Base-by-base conservation (phyloP, 176 grass and related monocot genomes). In the Rhynchospora breviuscula region DNA sequence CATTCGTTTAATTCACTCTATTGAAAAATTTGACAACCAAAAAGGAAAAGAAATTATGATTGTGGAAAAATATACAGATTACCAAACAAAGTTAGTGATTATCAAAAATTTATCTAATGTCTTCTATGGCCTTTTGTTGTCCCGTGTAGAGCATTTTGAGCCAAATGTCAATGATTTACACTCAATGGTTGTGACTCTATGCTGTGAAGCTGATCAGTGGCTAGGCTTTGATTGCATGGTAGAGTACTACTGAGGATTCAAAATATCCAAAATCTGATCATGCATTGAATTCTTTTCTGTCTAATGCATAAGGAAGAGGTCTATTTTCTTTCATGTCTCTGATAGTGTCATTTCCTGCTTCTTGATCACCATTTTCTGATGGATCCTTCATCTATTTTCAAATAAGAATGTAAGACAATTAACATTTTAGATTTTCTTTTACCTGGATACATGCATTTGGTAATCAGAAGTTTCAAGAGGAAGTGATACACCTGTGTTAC, bases 341-440 rank as follows among this genome's bases (percentile, higher is more conserved):
- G 56, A 54, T 40, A 18, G 12, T 77, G 2, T 59, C 66, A 75
- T 76, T 46, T 4, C 13, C 19, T 48, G 14, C 74, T 82, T 83
- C 79, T 87, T 66, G 66, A 40, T 67, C 44, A 18, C 80, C 63
- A 82, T 63, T 69, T 75, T 87, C 56, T 66, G 85, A 63, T 82
- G 64, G 79, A 87, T 65, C 56, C 11, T 75, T 74, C 18, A 83
- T 87, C 85, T 87, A 58, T 63, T 46, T 33, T 63, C 80, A 45
- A 81, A 64, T 63, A 49, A 33, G 52, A 25, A 71, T 33, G 9
- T 22, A 78, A 81, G 2, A 80, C 59, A 67, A 56, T 23, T 25
- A 14, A 71, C 8, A 75, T 14, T n/a, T 57, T 13, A 18, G 57
- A 19, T 56, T 46, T 49, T 51, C 45, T 25, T 44, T 74, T 51